A percentile compares a stretch with the other conserved stretches of the same genome.
phyloP scores from a whole-genome alignment of 1,284 basidiomycete species.

The Ganoderma boninense region DNA sequence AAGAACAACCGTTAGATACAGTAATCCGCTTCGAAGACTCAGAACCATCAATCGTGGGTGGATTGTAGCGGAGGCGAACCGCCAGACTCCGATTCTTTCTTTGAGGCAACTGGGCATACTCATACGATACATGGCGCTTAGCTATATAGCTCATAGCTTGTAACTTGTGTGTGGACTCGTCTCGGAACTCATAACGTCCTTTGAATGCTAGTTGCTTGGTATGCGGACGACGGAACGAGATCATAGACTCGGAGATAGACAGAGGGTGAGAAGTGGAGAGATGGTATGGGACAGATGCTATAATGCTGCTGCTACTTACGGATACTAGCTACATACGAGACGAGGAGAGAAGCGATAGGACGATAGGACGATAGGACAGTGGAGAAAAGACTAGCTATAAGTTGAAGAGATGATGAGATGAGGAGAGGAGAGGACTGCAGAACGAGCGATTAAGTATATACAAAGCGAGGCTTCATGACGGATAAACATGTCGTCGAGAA shows the following conservation, averaged over 20 bases:
- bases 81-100: no score
- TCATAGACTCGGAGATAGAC: neutral
- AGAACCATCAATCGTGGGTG: no score
- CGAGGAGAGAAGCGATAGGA: neutral
- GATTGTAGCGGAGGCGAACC: no score
- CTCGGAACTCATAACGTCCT: neutral
- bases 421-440: neutral
- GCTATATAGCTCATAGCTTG: neutral
- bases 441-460: slow-evolving; percentile 1
- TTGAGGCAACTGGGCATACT: neutral
- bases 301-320: neutral
- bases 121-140: neutral
- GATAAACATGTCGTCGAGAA: neutral
- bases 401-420: neutral
- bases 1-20: no score
- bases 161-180: neutral
- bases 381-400: neutral
- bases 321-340: slow-evolving; percentile 8
- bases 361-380: neutral
- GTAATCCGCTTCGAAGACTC: no score
- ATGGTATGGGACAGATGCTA: slow-evolving; percentile 6
- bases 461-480: slow-evolving; percentile 5
- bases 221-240: neutral
- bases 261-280: neutral
- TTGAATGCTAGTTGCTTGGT: neutral